Evolutionary conservation across 257 asterid genomes (phyloP).

Genomic region (Jaltomata sinuosa): DNA sequence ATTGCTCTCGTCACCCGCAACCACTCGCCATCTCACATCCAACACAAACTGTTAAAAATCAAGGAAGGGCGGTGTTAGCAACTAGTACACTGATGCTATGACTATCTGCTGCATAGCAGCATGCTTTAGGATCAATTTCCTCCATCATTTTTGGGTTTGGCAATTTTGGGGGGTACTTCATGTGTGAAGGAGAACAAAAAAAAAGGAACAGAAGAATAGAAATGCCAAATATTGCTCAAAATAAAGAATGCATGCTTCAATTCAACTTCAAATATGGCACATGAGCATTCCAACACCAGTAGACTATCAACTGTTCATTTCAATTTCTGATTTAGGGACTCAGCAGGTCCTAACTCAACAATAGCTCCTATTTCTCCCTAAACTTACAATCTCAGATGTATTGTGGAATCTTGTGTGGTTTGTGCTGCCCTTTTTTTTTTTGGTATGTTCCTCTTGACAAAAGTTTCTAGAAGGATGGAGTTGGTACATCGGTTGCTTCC

Average conservation of each 20-base stretch:
- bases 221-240: not conserved
- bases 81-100: not conserved
- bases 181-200: not conserved
- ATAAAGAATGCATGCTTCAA: not conserved
- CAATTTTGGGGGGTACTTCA: not conserved
- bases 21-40: slow-evolving; percentile 52
- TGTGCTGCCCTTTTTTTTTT: not conserved
- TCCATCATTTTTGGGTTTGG: not conserved
- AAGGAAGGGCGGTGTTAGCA: not conserved
- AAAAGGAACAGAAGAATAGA: not conserved
- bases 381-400: not conserved
- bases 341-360: not conserved
- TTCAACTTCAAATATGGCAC: not conserved
- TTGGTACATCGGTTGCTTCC: not conserved
- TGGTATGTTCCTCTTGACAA: not conserved
- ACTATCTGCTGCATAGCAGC: not conserved
- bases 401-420: not conserved
- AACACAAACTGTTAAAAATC: slow-evolving; percentile 41
- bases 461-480: not conserved
- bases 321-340: not conserved
- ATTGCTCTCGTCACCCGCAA: slow-evolving; percentile 79
- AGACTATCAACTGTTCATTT: not conserved
- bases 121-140: not conserved
- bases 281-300: not conserved
- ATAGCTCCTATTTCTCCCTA: not conserved